phyloP scores from a whole-genome alignment of 2,329 filamentous ascomycete genomes.

The Trichoderma guizhouense region DNA sequence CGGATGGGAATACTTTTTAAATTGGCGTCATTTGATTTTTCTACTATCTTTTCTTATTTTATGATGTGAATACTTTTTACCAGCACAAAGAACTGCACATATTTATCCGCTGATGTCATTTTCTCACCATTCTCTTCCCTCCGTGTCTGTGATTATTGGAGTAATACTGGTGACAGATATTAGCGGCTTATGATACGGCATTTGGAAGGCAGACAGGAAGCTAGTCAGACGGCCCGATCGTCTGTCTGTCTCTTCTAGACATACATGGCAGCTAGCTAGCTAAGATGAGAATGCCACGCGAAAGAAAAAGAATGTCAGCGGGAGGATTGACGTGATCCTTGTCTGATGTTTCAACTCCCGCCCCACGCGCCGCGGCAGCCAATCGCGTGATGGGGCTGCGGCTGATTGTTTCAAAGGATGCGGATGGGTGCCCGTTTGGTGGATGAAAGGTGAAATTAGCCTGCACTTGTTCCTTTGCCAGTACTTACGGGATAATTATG shows the following conservation, averaged over 20 bases:
- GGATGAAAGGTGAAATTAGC: neutral
- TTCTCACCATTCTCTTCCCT: neutral
- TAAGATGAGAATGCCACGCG: neutral
- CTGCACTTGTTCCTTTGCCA: neutral
- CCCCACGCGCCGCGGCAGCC: neutral
- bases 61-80: slow-evolving; percentile 28
- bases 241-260: neutral
- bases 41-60: slow-evolving; percentile 19
- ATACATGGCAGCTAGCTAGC: neutral
- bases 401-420: slow-evolving; percentile 3
- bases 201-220: neutral
- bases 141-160: neutral
- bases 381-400: slow-evolving; percentile 1
- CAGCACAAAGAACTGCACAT: slow-evolving; percentile 10
- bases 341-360: neutral
- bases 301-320: neutral
- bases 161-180: neutral
- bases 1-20: neutral
- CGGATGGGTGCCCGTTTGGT: neutral
- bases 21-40: slow-evolving; percentile 17
- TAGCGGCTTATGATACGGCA: neutral
- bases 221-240: slow-evolving; percentile 13
- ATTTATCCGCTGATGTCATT: neutral
- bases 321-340: neutral
- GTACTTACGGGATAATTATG: neutral